Evolutionary conservation across 2,329 filamentous ascomycete genomes (phyloP).

Genomic region (Penicillium sp.): DNA sequence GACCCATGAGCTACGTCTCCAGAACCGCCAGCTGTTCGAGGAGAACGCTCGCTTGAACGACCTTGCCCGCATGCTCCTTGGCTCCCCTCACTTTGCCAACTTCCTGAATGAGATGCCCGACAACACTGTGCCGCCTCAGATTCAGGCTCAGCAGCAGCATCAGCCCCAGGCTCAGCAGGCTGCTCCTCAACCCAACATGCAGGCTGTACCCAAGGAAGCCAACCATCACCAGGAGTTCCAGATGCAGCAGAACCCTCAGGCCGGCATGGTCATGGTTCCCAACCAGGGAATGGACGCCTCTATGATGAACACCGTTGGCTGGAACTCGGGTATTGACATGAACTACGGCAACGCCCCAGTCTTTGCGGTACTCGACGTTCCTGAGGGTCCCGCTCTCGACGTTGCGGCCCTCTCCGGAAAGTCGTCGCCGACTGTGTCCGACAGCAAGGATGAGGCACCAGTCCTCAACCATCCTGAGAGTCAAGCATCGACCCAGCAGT

Average conservation of each 20-base stretch:
- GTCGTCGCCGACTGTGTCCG: constrained; percentile 48
- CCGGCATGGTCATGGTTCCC: constrained; percentile 77
- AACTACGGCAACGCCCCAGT: constrained; percentile 44
- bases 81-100: constrained; percentile 75
- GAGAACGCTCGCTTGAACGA: constrained; percentile 79
- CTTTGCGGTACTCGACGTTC: constrained; percentile 68
- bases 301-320: constrained; percentile 51
- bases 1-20: constrained; percentile 69
- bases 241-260: constrained; percentile 58
- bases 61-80: constrained; percentile 74
- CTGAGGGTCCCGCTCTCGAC: constrained; percentile 60
- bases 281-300: constrained; percentile 73
- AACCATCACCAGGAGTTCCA: constrained; percentile 53
- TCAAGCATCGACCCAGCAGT: constrained; percentile 14
- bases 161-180: constrained; percentile 39
- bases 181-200: constrained; percentile 40
- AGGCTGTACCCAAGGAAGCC: constrained; percentile 60
- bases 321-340: constrained; percentile 46
- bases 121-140: constrained; percentile 50
- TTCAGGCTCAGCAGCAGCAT: constrained; percentile 38
- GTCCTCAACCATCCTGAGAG: constrained; percentile 40
- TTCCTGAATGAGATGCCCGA: constrained; percentile 68
- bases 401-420: constrained; percentile 67
- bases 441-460: constrained; percentile 50
- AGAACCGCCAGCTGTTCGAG: constrained; percentile 76